Base-by-base conservation (phyloP, 2,329 filamentous ascomycete genomes). In the Fusarium sp. region DNA sequence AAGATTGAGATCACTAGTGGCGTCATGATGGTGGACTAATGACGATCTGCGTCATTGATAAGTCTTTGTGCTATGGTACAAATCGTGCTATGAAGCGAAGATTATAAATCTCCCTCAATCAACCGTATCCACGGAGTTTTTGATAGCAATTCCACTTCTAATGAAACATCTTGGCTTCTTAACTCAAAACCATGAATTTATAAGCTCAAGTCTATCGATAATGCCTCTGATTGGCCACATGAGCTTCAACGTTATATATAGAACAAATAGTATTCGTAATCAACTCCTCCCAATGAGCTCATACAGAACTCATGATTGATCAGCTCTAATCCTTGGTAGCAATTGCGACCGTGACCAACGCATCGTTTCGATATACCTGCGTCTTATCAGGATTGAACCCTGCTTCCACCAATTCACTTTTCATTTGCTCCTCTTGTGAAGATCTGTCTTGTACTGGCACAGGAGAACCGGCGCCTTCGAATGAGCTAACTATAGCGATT, bases 61-160 rank as follows among this genome's bases (percentile, higher is more conserved):
- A 44, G 8, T 24, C 14, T 24, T 6, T 16, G 22, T 22, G 24
- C 16, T 18, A 25, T 52, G 25, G 44, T 46, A 11, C 16, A 18
- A 18, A 30, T 42, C 38, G 46, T 32, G 12, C 38, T 6, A n/a
- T 14, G 18, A 46, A 32, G n/a, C 18, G 14, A 15, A 12, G 40
- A 61, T 63, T 63, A 61, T 24, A 20, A 63, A 63, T 53, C 38
- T 27, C 29, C n/a, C 32, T 47, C 30, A 25, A 43, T 30, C 6
- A 30, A 3, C n/a, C 46, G 8, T 30, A 15, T 22, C n/a, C 34
- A 38, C 10, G 18, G 34, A n/a, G 18, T n/a, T n/a, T n/a, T n/a
- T n/a, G 34, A 11, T n/a, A 11, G n/a, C 7, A 38, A 38, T 11
- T 38, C 34, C 34, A 38, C 10, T 38, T 38, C 34, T 18, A 38